Evolutionary conservation across 768 basidiomycete genomes (phyloP).

Genomic region (Lentinula sp.): DNA sequence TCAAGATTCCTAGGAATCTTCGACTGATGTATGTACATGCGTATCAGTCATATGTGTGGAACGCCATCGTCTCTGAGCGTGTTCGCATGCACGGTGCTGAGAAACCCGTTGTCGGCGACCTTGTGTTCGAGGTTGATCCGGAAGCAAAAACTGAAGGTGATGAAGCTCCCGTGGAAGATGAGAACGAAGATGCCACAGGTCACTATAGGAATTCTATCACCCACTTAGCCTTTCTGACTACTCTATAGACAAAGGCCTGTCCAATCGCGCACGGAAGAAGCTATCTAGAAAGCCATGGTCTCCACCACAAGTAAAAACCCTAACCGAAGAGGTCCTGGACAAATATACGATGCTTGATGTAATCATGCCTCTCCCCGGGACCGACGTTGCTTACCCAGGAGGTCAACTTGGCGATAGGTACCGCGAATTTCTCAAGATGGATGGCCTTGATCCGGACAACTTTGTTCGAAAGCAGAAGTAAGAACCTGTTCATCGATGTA

Average conservation of each 20-base stretch:
- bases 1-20: conserved; percentile 92
- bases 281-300: conserved; percentile 48
- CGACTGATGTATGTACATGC: conserved; percentile 98
- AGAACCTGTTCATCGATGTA: conserved; percentile 14
- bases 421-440: conserved; percentile 69
- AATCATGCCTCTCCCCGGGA: conserved; percentile 95
- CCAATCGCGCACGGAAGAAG: conserved; percentile 23
- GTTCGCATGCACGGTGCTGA: conserved; percentile 72
- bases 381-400: conserved; percentile 88
- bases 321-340: conserved; percentile 72
- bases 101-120: conserved; percentile 77
- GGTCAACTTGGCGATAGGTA: conserved; percentile 85
- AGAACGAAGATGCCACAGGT: conserved; percentile 24
- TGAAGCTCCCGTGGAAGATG: conserved; percentile 25
- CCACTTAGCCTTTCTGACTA: neutral
- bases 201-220: neutral
- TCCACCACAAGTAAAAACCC: conserved; percentile 65
- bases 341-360: conserved; percentile 91
- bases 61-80: conserved; percentile 92
- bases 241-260: conserved; percentile 5
- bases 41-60: conserved; percentile 99
- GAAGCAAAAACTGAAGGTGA: conserved; percentile 22
- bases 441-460: conserved; percentile 88
- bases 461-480: conserved; percentile 89
- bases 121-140: conserved; percentile 63